phyloP scores from a whole-genome alignment of 2,329 filamentous ascomycete species.

The Trichoderma atroviride region DNA sequence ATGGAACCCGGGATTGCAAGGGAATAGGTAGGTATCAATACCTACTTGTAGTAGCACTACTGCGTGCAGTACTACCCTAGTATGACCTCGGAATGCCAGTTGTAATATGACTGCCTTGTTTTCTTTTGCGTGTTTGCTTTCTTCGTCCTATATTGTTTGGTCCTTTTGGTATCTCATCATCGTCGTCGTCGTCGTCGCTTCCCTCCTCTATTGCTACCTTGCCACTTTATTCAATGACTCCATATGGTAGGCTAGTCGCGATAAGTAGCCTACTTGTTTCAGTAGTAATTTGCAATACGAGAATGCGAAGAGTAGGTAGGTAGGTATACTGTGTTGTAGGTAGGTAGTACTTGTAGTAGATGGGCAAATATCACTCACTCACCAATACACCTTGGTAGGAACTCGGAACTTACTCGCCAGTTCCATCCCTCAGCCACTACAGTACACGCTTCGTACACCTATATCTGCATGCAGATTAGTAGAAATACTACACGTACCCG shows the following conservation, averaged over 20 bases:
- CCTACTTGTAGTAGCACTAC: not conserved
- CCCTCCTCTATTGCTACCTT: not conserved
- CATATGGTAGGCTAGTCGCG: not conserved
- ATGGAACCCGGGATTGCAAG: not conserved
- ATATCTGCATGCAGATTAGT: not conserved
- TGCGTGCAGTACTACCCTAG: not conserved
- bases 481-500: not conserved
- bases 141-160: not conserved
- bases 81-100: not conserved
- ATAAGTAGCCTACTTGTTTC: not conserved
- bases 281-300: not conserved
- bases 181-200: not conserved
- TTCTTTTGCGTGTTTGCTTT: not conserved
- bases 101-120: not conserved
- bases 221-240: not conserved
- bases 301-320: not conserved
- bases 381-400: not conserved
- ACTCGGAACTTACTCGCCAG: not conserved
- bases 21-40: not conserved
- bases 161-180: not conserved
- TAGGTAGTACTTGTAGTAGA: not conserved
- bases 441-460: not conserved
- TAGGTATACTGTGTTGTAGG: not conserved
- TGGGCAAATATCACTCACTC: too few relatives aligned
- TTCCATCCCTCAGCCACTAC: not conserved